phyloP scores from a whole-genome alignment of 805 yeast species.

The Monosporozyma yasuniensis region DNA sequence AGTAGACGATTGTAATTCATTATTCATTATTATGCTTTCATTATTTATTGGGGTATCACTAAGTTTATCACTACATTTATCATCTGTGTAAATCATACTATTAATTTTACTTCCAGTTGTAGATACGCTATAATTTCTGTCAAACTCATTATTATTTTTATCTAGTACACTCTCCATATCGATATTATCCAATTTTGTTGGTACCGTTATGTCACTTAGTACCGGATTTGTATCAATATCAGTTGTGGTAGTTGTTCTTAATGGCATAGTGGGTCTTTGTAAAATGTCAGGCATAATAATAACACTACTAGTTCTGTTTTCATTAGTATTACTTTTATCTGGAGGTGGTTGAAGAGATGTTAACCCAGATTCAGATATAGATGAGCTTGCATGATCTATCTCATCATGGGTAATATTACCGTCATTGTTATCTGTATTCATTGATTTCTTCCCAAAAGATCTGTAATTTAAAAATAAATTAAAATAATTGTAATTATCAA shows the following conservation, averaged over 20 bases:
- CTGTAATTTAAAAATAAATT: too few relatives aligned
- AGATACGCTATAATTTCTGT: neutral
- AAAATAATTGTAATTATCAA: too few relatives aligned
- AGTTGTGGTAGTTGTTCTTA: conserved; percentile 23
- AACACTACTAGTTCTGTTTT: neutral
- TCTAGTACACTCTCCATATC: neutral
- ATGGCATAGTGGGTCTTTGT: conserved; percentile 17
- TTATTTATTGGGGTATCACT: neutral
- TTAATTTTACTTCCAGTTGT: neutral
- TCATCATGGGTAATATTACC: neutral
- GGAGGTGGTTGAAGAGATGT: neutral
- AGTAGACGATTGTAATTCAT: neutral
- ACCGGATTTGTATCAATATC: conserved; percentile 26
- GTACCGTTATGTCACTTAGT: conserved; percentile 20
- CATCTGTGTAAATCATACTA: neutral
- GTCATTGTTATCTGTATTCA: neutral
- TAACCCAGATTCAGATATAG: neutral
- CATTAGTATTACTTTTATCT: neutral
- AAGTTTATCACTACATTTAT: neutral
- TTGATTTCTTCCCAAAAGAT: neutral
- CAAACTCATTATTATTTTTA: neutral
- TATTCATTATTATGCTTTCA: neutral
- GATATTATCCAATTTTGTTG: conserved; percentile 8
- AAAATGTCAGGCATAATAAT: conserved; percentile 14
- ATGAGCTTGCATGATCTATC: neutral